Percentiles rank a stretch among this genome's conserved stretches.
Conservation (phyloP, 345 rosid genomes). For the Rhodamnia argentea region DNA sequence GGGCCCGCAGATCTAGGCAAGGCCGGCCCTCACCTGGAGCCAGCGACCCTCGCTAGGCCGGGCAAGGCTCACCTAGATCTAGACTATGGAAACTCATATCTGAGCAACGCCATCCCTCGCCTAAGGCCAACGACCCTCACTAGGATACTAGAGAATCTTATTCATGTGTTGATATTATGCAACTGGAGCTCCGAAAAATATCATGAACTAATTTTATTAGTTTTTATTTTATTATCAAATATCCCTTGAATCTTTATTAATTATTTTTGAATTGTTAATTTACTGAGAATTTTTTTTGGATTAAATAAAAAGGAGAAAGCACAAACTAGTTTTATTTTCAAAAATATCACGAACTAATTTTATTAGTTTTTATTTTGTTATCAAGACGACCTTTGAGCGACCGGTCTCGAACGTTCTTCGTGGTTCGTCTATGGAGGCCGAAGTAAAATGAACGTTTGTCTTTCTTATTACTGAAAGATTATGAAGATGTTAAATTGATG, state of each 20-base stretch:
- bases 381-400: no score
- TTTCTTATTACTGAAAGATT: neutral
- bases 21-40: no score
- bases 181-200: neutral
- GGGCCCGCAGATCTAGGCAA: no score
- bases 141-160: neutral
- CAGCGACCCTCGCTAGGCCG: no score
- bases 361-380: no score
- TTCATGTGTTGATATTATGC: neutral
- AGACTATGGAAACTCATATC: no score
- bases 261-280: neutral
- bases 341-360: no score
- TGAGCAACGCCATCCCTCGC: no score
- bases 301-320: neutral
- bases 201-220: neutral
- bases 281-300: neutral
- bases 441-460: neutral
- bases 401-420: neutral
- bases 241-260: neutral
- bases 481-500: neutral
- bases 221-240: neutral
- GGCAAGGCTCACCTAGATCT: no score
- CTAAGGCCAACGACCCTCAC: no score
- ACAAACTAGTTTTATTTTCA: no score
- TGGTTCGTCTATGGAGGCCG: neutral